Evolutionary conservation across 768 basidiomycete species (phyloP), one percentile per base, ranked within the genome.

Genomic region (Psilocybe cubensis): DNA sequence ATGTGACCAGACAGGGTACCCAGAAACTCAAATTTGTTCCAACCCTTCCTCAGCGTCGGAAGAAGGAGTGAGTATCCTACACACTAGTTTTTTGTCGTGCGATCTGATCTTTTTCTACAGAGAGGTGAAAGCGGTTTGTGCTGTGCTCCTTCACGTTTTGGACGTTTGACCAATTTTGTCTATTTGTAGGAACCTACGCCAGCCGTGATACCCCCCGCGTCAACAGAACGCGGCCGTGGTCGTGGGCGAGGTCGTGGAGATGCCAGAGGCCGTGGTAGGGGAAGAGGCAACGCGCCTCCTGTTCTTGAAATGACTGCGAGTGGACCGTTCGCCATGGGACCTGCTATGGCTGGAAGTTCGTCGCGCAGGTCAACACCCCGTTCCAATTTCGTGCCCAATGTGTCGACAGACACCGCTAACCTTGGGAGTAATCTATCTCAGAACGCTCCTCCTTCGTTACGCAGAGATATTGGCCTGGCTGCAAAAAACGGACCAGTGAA

Each of bases 281-380:
- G 83, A 45, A 72, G 81, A 29, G 83, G 81, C n/a, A n/a, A n/a
- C 41, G 82, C 75, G 3, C 61, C 83, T 24, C 81, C 86, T 45
- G 72, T 81, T 1, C 76, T 76, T 6, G 87, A 90, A 73, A 91
- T 94, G 91, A 88, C 83, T 17, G 92, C 92, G 0, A 92, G 89
- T 65, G 92, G 92, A 3, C 92, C 92, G 12, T 94, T 94, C 64
- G 90, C 92, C 18, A 87, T 94, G 85, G 92, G 92, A 20, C 92
- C 92, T 29, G 79, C 89, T 21, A 78, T 90, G 62, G 82, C 82
- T 8, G 87, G 88, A 27, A 79, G 76, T 49, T 81, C 74, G 57
- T 76, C 78, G 12, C 81, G 84, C 50, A 77, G 82, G 35, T 71
- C 79, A 29, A 72, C 78, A 7, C 80, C 84, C 17, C 83, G 82